These are phyloP conservation scores for Pyrenochaeta sp. DNA, from an alignment of 2,329 filamentous ascomycete species.

Conservation along the genomic window DNA sequence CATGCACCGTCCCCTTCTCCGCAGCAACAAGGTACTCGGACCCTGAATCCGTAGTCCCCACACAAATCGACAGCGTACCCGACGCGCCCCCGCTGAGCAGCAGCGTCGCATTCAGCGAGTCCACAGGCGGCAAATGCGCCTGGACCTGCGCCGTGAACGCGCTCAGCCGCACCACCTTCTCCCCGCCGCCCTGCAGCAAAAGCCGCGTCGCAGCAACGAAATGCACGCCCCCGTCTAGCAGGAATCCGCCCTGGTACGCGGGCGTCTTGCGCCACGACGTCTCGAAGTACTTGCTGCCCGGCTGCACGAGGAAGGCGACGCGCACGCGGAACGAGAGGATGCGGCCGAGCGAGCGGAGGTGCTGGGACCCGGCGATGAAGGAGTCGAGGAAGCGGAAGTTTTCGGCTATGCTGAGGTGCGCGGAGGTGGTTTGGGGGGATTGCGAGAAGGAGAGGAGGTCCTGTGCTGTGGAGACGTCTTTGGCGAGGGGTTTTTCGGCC, in stretches of 20 bases:
- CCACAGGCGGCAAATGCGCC: conserved; percentile 68
- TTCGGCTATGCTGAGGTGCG: conserved; percentile 66
- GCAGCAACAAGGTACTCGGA: conserved; percentile 65
- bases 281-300: conserved; percentile 63
- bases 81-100: conserved; percentile 62
- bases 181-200: conserved; percentile 58
- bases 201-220: conserved; percentile 69
- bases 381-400: conserved; percentile 72
- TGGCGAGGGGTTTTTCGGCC: conserved; percentile 73
- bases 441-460: conserved; percentile 58
- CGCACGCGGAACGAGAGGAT: conserved; percentile 63
- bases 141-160: conserved; percentile 65
- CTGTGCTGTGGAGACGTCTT: conserved; percentile 61
- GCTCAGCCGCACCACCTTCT: conserved; percentile 57
- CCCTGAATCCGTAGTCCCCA: conserved; percentile 63
- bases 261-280: conserved; percentile 72
- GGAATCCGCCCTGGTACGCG: conserved; percentile 75
- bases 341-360: conserved; percentile 61
- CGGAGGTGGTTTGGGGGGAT: conserved; percentile 46
- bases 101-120: conserved; percentile 69
- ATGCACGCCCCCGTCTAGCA: conserved; percentile 80
- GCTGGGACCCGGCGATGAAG: conserved; percentile 60
- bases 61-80: conserved; percentile 65
- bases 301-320: conserved; percentile 54
- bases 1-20: conserved; percentile 64